These are phyloP conservation scores for Xylaria sp. DNA, from an alignment of 2,329 filamentous ascomycete genomes.

Conservation along the genomic window DNA sequence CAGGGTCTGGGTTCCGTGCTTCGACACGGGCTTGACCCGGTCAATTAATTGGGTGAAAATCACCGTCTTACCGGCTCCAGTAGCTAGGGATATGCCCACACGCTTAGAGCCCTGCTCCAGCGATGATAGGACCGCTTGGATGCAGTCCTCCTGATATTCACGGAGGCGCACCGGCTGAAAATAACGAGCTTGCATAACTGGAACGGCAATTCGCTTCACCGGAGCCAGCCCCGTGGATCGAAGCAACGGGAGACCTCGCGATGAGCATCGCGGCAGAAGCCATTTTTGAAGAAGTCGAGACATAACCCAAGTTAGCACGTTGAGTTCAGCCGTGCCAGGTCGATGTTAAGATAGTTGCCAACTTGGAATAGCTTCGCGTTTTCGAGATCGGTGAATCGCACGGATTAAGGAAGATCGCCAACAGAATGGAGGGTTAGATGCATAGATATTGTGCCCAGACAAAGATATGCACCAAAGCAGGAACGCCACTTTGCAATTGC, in stretches of 20 bases:
- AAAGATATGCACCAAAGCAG: too few relatives aligned
- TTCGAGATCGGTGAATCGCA: not conserved
- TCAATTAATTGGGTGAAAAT: conserved; percentile 95
- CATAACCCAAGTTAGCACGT: conserved; percentile 23
- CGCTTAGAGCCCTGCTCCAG: conserved; percentile 68
- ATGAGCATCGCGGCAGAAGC: conserved; percentile 13
- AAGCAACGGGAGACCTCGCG: conserved; percentile 4
- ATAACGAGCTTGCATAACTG: conserved; percentile 2
- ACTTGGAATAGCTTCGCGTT: not conserved
- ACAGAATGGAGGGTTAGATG: too few relatives aligned
- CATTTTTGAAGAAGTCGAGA: conserved; percentile 24
- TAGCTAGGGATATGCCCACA: conserved; percentile 79
- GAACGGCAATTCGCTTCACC: conserved; percentile 9
- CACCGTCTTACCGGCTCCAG: conserved; percentile 86
- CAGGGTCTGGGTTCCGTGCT: conserved; percentile 67
- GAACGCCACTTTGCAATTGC: too few relatives aligned
- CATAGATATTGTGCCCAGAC: too few relatives aligned
- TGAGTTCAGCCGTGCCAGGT: not conserved
- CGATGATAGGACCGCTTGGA: conserved; percentile 69
- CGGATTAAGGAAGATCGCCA: too few relatives aligned
- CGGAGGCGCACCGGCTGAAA: conserved; percentile 54
- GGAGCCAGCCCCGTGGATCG: conserved; percentile 7
- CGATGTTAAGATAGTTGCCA: not conserved
- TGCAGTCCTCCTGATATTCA: conserved; percentile 87
- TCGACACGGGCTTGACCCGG: conserved; percentile 55